Evolutionary conservation across 371 early-diverging fungal genomes (phyloP), one percentile per base, ranked within the genome.

Genomic region (Saksenaea vasiformis): DNA sequence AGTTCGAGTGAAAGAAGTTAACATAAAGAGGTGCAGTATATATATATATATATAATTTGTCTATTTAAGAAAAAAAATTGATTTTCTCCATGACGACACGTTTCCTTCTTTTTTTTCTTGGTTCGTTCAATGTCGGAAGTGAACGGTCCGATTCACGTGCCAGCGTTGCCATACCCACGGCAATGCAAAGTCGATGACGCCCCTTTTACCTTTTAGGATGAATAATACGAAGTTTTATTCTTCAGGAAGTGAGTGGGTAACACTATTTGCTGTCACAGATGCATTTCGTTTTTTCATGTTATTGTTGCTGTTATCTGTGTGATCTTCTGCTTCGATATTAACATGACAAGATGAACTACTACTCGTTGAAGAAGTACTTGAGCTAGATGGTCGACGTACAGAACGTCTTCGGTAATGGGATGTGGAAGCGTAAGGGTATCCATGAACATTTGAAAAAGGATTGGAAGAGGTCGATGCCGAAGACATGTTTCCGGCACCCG

Each of bases 371-470:
- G 74, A 79, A 14, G 64, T 61, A 47, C 67, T 71, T n/a, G 80
- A 75, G 34, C 70, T 71, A 17, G 80, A 77, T n/a, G 75, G 71
- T 31, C 80, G 67, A 44, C 74, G 70, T 44, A 66, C 39, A 26
- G 53, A 55, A 19, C 39, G 64, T 43, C 37, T 58, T 19, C 44
- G 64, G 31, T 19, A 65, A 54, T 17, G 60, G 15, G 54, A 60
- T 35, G 43, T 47, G 64, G 34, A 55, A 60, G 59, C 67, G 59
- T 37, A 57, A 57, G 53, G 28, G 44, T 39, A 39, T 39, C 39
- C 39, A n/a, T 47, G 51, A 17, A 47, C 51, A 22, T 47, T 47
- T 22, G 51, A 47, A 47, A 47, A 47, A 17, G 36, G 34, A 5
- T 26, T 54, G n/a, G 56, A 1, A 55, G 54, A 24, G 5, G 39